Percentiles rank a stretch among this genome's conserved stretches.
Conservation (phyloP, 2,329 filamentous ascomycete species). For the Calonectria naviculata region DNA sequence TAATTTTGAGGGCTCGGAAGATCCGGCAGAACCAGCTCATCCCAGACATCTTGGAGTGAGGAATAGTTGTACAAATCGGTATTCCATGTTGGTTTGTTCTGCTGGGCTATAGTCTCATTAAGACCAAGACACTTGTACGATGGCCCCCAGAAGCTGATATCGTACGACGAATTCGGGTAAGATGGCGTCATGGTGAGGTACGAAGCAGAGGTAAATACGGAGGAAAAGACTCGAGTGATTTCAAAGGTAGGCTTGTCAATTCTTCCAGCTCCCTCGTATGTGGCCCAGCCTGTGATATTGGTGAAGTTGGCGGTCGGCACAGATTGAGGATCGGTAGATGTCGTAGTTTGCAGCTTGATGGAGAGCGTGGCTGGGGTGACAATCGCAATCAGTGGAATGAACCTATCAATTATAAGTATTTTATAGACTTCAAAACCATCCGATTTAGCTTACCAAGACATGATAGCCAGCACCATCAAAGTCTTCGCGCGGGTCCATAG, state of each 20-base stretch:
- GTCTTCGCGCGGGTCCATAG: neutral
- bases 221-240: neutral
- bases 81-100: neutral
- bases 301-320: neutral
- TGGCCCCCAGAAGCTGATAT: neutral
- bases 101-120: neutral
- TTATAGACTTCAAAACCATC: too few relatives aligned
- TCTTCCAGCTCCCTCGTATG: neutral
- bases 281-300: neutral
- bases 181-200: neutral
- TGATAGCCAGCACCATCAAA: neutral
- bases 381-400: neutral
- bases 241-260: neutral
- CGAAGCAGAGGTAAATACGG: neutral
- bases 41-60: neutral
- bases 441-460: neutral
- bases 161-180: neutral
- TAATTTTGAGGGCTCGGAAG: neutral
- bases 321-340: neutral
- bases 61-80: neutral
- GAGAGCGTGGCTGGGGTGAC: neutral
- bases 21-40: neutral
- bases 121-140: neutral
- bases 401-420: neutral
- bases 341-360: neutral